Conservation (phyloP, 371 early-diverging fungal species). For the Mortierella sp. region DNA sequence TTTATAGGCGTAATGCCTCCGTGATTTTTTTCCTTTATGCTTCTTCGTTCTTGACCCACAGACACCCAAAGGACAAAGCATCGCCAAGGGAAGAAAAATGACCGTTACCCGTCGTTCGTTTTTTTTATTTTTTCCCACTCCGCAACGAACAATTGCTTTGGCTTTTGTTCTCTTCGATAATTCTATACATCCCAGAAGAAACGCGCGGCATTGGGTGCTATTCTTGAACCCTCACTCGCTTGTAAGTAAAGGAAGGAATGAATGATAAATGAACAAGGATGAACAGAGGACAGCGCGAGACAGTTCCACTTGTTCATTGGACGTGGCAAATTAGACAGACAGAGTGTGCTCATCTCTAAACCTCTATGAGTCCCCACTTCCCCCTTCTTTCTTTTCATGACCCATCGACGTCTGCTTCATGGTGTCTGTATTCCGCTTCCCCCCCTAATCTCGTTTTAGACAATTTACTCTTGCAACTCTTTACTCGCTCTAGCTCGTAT, state of each 20-base stretch:
- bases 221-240: no score
- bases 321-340: no score
- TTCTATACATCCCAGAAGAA: background rate
- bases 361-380: no score
- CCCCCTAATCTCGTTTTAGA: background rate
- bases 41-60: conserved; percentile 5
- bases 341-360: no score
- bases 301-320: no score
- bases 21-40: background rate
- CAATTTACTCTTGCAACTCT: no score
- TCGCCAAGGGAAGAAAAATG: background rate
- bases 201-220: background rate
- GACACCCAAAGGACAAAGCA: background rate
- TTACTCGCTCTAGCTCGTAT: background rate
- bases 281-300: no score
- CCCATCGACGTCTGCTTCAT: no score
- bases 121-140: background rate
- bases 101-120: background rate
- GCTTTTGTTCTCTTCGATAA: background rate
- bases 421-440: background rate
- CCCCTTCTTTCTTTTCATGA: no score
- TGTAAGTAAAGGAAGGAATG: no score
- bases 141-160: background rate
- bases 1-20: background rate
- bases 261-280: no score